These are phyloP conservation scores for Wickerhamiella siamensis DNA, from an alignment of 805 yeast genomes.

Conservation along the genomic window DNA sequence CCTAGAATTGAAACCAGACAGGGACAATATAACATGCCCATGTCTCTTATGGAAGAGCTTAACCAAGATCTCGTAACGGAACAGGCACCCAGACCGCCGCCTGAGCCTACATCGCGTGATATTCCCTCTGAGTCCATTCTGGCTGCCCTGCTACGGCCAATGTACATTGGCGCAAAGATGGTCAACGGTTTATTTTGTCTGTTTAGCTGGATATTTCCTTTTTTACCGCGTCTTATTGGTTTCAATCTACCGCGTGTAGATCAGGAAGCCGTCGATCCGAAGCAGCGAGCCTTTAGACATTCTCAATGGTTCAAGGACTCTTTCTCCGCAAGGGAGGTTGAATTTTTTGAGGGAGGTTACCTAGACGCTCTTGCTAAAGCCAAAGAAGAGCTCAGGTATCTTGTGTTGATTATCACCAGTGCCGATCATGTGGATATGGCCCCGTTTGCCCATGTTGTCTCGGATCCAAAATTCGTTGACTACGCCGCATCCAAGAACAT, in stretches of 20 bases:
- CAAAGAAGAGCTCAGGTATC: conserved; percentile 53
- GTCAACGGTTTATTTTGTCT: conserved; percentile 10
- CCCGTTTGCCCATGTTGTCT: conserved; percentile 37
- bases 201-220: conserved; percentile 24
- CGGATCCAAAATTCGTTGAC: conserved; percentile 31
- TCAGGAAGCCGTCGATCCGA: conserved; percentile 31
- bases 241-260: conserved; percentile 29
- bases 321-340: conserved; percentile 17
- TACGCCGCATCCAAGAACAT: conserved; percentile 40
- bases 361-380: conserved; percentile 63
- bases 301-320: conserved; percentile 38
- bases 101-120: conserved; percentile 18
- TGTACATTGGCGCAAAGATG: conserved; percentile 23
- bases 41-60: conserved; percentile 21
- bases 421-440: conserved; percentile 51
- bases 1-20: no score
- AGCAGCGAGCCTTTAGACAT: conserved; percentile 38
- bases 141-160: conserved; percentile 24
- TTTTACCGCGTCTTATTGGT: conserved; percentile 26
- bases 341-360: conserved; percentile 53
- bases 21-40: no score
- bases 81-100: conserved; percentile 22
- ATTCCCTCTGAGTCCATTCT: conserved; percentile 21
- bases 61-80: conserved; percentile 17
- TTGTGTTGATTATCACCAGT: conserved; percentile 60